Conservation (phyloP, 768 basidiomycete genomes). For the Dentipellis fragilis region DNA sequence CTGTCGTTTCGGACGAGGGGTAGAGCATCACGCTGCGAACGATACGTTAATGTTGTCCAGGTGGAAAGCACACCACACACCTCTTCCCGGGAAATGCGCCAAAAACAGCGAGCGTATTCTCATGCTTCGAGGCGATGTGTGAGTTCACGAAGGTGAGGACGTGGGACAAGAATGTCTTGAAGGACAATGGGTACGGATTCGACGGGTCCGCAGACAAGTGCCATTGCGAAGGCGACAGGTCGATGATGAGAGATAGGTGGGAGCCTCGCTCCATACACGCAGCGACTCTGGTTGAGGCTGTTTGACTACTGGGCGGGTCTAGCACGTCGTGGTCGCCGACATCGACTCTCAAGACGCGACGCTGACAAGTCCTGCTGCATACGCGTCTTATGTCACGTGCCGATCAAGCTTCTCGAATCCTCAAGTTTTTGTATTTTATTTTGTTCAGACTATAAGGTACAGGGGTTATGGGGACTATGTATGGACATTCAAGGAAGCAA, state of each 20-base stretch:
- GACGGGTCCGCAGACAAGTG: constrained; percentile 48
- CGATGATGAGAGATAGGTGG: constrained; percentile 77
- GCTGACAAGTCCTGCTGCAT: too few relatives aligned
- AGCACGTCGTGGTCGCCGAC: too few relatives aligned
- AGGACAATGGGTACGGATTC: constrained; percentile 44
- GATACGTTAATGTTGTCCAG: not conserved
- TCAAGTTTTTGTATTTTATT: too few relatives aligned
- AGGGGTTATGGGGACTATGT: too few relatives aligned
- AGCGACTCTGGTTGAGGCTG: not conserved
- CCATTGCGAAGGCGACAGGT: constrained; percentile 85
- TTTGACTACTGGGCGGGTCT: too few relatives aligned
- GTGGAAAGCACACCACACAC: constrained; percentile 27
- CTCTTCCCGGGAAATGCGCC: constrained; percentile 81
- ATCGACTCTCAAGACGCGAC: too few relatives aligned
- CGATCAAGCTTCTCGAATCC: too few relatives aligned
- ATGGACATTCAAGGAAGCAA: too few relatives aligned
- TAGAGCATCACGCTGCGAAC: constrained; percentile 61
- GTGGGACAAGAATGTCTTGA: constrained; percentile 72
- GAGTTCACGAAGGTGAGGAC: constrained; percentile 87
- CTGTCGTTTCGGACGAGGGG: constrained; percentile 42
- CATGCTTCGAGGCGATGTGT: constrained; percentile 83
- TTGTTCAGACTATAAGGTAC: too few relatives aligned
- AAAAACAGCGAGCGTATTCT: constrained; percentile 89
- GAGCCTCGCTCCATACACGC: constrained; percentile 35
- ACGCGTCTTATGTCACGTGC: too few relatives aligned